A percentile compares a stretch with the other conserved stretches of the same genome.
These are phyloP conservation scores for Aspergillus hiratsukae DNA, from an alignment of 2,329 filamentous ascomycete species.

Conservation along the genomic window DNA sequence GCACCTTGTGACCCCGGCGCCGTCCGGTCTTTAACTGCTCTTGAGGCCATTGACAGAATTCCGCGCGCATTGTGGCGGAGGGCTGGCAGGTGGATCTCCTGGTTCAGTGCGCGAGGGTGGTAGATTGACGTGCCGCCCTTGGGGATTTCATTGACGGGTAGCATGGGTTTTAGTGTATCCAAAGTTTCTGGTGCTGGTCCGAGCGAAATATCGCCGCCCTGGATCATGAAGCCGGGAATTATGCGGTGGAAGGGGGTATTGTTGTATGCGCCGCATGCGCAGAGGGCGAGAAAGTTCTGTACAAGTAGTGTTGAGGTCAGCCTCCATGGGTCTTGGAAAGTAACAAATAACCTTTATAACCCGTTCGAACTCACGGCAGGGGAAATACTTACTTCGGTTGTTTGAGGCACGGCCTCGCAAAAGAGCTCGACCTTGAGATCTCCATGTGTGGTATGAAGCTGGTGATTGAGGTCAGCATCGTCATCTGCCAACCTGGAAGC, in stretches of 20 bases:
- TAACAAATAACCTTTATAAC: neutral
- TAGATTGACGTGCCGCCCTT: slow-evolving; percentile 56
- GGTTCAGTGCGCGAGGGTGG: slow-evolving; percentile 50
- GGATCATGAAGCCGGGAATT: slow-evolving; percentile 61
- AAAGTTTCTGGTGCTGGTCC: slow-evolving; percentile 38
- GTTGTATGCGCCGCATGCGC: slow-evolving; percentile 58
- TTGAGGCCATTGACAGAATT: slow-evolving; percentile 57
- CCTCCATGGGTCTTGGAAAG: slow-evolving; percentile 1
- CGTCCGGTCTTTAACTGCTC: slow-evolving; percentile 40
- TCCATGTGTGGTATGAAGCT: slow-evolving; percentile 80
- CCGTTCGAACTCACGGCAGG: too few relatives aligned
- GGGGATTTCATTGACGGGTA: slow-evolving; percentile 45
- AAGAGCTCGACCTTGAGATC: slow-evolving; percentile 95
- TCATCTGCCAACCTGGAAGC: neutral
- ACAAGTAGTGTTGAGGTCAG: neutral
- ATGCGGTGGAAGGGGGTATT: slow-evolving; percentile 60
- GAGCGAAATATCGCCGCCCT: slow-evolving; percentile 53
- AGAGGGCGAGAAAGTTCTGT: slow-evolving; percentile 63
- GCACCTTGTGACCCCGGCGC: slow-evolving; percentile 45
- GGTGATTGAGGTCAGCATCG: neutral
- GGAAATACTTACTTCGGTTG: slow-evolving; percentile 73
- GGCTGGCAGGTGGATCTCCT: slow-evolving; percentile 57
- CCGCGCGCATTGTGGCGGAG: slow-evolving; percentile 55
- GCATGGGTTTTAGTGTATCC: slow-evolving; percentile 37
- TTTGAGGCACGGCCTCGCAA: slow-evolving; percentile 90